These are phyloP conservation scores for Scedosporium aurantiacum DNA, from an alignment of 2,329 filamentous ascomycete species.

Conservation along the genomic window DNA sequence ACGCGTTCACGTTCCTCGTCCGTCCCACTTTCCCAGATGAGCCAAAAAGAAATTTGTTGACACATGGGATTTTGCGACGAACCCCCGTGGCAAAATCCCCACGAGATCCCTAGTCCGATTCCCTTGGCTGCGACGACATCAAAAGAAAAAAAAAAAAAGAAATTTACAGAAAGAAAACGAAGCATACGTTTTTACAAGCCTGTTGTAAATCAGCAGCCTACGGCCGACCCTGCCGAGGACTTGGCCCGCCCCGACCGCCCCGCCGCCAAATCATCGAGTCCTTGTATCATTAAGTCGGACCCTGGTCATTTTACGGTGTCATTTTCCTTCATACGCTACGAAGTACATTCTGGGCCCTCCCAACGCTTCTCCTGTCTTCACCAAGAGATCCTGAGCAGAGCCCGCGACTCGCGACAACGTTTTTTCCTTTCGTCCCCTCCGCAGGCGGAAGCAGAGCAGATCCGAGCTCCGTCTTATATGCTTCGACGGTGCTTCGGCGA, in stretches of 20 bases:
- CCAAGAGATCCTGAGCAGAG: neutral
- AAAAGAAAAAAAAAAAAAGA: neutral
- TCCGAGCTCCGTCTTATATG: neutral
- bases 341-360: neutral
- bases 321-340: neutral
- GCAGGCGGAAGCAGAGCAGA: neutral
- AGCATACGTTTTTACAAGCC: neutral
- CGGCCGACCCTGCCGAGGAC: neutral
- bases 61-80: neutral
- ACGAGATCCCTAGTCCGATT: neutral
- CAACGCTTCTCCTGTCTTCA: neutral
- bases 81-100: neutral
- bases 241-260: neutral
- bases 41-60: slow-evolving; percentile 6
- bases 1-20: slow-evolving; percentile 5
- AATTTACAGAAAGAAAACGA: neutral
- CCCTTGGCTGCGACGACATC: neutral
- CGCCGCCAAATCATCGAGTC: neutral
- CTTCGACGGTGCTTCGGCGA: neutral
- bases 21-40: slow-evolving; percentile 3
- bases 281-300: neutral
- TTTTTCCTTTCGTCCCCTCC: neutral
- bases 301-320: neutral
- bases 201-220: neutral
- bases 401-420: neutral